Conservation (phyloP, 805 yeast genomes). For the Saccharomycopsis fibuligera region DNA sequence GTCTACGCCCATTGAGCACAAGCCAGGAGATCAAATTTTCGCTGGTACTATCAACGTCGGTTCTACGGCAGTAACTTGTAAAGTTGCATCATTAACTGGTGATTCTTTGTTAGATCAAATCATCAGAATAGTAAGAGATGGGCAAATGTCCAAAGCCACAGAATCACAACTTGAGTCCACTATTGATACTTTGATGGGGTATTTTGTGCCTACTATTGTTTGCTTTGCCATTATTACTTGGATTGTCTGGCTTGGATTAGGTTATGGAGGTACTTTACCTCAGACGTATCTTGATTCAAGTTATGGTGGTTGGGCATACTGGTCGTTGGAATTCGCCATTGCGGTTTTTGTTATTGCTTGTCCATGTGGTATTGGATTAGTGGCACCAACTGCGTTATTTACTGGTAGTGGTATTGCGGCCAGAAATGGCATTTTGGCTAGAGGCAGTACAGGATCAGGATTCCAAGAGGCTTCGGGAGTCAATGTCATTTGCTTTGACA, state of each 20-base stretch:
- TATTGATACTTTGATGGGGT: conserved; percentile 80
- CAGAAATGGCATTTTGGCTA: conserved; percentile 76
- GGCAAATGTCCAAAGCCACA: conserved; percentile 81
- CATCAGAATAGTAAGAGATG: conserved; percentile 77
- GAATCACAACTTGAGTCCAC: conserved; percentile 69
- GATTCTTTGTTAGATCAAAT: conserved; percentile 84
- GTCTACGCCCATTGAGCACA: conserved; percentile 65
- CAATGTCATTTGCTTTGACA: conserved; percentile 74
- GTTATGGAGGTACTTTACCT: conserved; percentile 25
- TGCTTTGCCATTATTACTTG: conserved; percentile 61
- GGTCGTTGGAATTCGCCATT: conserved; percentile 73
- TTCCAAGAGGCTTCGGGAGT: conserved; percentile 66
- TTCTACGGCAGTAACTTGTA: conserved; percentile 60
- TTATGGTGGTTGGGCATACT: conserved; percentile 52
- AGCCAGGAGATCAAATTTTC: conserved; percentile 53
- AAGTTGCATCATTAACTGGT: conserved; percentile 67
- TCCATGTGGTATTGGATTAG: conserved; percentile 95
- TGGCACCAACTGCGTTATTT: conserved; percentile 98
- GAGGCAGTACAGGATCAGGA: conserved; percentile 70
- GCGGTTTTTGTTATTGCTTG: conserved; percentile 96
- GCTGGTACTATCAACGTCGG: conserved; percentile 94
- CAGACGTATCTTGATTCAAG: conserved; percentile 43
- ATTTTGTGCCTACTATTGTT: conserved; percentile 76
- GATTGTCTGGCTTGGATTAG: conserved; percentile 35
- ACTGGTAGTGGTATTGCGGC: conserved; percentile 98